phyloP scores from a whole-genome alignment of 768 basidiomycete species.

The Xanthoconium purpureum region DNA sequence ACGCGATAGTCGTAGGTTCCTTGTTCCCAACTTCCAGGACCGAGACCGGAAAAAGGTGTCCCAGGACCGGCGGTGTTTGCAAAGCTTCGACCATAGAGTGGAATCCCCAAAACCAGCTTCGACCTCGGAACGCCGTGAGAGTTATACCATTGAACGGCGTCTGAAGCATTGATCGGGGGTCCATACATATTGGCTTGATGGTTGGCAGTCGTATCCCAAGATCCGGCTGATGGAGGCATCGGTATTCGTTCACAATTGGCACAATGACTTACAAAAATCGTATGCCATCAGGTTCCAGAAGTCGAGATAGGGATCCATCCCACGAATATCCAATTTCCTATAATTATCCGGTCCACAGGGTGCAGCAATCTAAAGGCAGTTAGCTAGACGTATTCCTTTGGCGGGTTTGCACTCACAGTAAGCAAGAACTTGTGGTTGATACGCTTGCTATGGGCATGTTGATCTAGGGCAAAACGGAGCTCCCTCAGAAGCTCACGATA shows the following conservation, averaged over 20 bases:
- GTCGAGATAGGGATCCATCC: slow-evolving; percentile 86
- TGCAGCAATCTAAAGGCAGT: slow-evolving; percentile 67
- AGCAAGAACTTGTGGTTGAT: slow-evolving; percentile 64
- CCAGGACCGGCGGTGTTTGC: slow-evolving; percentile 82
- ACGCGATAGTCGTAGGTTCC: slow-evolving; percentile 93
- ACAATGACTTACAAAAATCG: slow-evolving; percentile 60
- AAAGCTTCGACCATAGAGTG: slow-evolving; percentile 93
- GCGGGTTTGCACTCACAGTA: slow-evolving; percentile 50
- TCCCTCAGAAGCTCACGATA: slow-evolving; percentile 82
- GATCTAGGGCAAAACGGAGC: slow-evolving; percentile 71
- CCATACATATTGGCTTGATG: slow-evolving; percentile 88
- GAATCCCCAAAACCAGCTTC: slow-evolving; percentile 89
- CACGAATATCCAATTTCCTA: slow-evolving; percentile 67
- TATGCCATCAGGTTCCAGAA: slow-evolving; percentile 99
- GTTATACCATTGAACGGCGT: slow-evolving; percentile 69
- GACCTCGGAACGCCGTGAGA: slow-evolving; percentile 65
- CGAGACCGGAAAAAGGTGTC: slow-evolving; percentile 72
- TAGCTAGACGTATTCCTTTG: background rate
- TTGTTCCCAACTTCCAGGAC: slow-evolving; percentile 86
- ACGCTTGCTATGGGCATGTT: slow-evolving; percentile 63
- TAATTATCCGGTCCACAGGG: slow-evolving; percentile 91
- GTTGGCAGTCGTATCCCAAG: slow-evolving; percentile 67
- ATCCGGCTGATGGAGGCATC: slow-evolving; percentile 52
- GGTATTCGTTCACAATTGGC: slow-evolving; percentile 5
- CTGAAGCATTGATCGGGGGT: slow-evolving; percentile 57